These are phyloP conservation scores for Melanogaster broomeanus DNA, from an alignment of 768 basidiomycete genomes.

Conservation along the genomic window DNA sequence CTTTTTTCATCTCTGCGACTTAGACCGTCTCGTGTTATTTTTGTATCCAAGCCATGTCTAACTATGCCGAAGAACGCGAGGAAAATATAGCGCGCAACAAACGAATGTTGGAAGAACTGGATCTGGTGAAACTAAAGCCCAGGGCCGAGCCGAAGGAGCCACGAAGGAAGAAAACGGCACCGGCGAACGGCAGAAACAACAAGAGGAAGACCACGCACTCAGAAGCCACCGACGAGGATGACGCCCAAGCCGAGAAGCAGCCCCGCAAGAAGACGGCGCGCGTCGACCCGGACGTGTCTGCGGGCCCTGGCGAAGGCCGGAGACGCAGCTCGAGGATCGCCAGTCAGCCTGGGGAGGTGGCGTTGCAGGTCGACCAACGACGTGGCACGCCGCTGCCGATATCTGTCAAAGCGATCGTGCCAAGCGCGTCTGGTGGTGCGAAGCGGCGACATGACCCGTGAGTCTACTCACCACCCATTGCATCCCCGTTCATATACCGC, in stretches of 20 bases:
- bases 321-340: slow-evolving; percentile 72
- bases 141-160: slow-evolving; percentile 48
- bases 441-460: slow-evolving; percentile 35
- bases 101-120: slow-evolving; percentile 42
- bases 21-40: too few relatives aligned
- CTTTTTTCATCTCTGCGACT: too few relatives aligned
- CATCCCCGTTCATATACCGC: slow-evolving; percentile 22
- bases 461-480: slow-evolving; percentile 7
- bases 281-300: slow-evolving; percentile 14
- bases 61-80: slow-evolving; percentile 35
- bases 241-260: slow-evolving; percentile 31
- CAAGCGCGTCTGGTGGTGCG: slow-evolving; percentile 37
- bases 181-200: slow-evolving; percentile 25
- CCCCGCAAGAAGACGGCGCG: slow-evolving; percentile 11
- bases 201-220: slow-evolving; percentile 33
- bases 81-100: slow-evolving; percentile 46
- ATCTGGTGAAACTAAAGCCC: slow-evolving; percentile 42
- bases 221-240: slow-evolving; percentile 28
- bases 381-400: slow-evolving; percentile 37
- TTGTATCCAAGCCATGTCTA: slow-evolving; percentile 8
- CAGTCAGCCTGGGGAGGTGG: slow-evolving; percentile 58
- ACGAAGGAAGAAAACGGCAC: slow-evolving; percentile 29
- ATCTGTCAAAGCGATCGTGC: slow-evolving; percentile 39
- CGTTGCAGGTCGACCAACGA: slow-evolving; percentile 36
- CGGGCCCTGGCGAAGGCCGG: slow-evolving; percentile 22